These are phyloP conservation scores for Aspergillus bombycis DNA, from an alignment of 2,329 filamentous ascomycete genomes.

Conservation along the genomic window DNA sequence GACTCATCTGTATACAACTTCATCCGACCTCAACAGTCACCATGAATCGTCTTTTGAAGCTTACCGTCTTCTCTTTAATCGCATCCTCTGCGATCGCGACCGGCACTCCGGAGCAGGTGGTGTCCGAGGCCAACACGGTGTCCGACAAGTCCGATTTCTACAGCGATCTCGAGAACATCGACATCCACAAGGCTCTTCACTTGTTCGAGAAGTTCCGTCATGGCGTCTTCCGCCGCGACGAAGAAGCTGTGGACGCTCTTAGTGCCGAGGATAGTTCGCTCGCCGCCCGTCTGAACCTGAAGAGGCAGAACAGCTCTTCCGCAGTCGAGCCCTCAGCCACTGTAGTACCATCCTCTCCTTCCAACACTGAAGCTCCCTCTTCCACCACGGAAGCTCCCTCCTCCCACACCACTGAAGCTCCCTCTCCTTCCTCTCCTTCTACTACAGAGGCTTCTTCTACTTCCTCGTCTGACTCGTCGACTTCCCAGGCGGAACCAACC, in stretches of 20 bases:
- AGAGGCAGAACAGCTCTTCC: constrained; percentile 15
- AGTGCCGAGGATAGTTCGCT: constrained; percentile 55
- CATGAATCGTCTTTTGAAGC: constrained; percentile 25
- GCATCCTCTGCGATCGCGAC: constrained; percentile 31
- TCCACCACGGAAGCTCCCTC: background rate
- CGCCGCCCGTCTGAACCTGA: constrained; percentile 8
- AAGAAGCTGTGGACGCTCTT: constrained; percentile 65
- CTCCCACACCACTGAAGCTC: constrained; percentile 1
- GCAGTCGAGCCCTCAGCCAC: constrained; percentile 6
- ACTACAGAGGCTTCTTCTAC: background rate
- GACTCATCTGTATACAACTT: background rate
- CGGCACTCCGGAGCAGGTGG: constrained; percentile 20
- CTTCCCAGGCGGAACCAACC: constrained; percentile 10
- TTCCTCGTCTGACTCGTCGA: constrained; percentile 1
- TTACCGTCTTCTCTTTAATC: constrained; percentile 30
- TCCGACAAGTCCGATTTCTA: constrained; percentile 47
- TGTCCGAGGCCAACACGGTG: constrained; percentile 16
- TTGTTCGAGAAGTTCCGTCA: constrained; percentile 67
- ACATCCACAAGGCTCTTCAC: constrained; percentile 70
- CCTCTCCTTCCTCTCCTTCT: background rate
- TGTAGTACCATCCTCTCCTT: constrained; percentile 3
- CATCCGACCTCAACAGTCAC: background rate
- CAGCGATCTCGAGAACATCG: constrained; percentile 59
- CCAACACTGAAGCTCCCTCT: background rate
- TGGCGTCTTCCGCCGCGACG: constrained; percentile 69